A percentile compares a stretch with the other conserved stretches of the same genome.
These are phyloP conservation scores for Colletotrichum sp. DNA, from an alignment of 2,329 filamentous ascomycete genomes.

Conservation along the genomic window DNA sequence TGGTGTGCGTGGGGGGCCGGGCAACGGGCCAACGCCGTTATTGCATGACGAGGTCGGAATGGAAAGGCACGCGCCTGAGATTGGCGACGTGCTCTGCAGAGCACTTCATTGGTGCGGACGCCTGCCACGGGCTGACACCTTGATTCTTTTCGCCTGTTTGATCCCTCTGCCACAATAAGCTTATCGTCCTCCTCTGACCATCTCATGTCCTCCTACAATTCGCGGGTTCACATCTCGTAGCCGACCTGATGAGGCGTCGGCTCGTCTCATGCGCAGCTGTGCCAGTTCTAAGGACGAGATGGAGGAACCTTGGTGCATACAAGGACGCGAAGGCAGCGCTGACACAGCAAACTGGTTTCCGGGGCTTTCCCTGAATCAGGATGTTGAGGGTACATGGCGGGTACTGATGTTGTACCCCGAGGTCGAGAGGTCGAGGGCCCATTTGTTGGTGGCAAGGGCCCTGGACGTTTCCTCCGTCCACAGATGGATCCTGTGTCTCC, in stretches of 20 bases:
- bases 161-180: background rate
- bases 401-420: constrained; percentile 9
- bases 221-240: background rate
- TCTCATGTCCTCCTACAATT: background rate
- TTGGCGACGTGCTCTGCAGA: background rate
- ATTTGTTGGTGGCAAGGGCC: constrained; percentile 1
- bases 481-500: background rate
- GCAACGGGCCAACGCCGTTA: background rate
- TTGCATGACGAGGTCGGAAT: background rate
- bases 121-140: background rate
- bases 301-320: background rate
- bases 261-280: background rate
- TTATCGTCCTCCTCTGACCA: background rate
- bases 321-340: background rate
- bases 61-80: background rate
- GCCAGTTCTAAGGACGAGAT: background rate
- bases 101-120: background rate
- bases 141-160: background rate
- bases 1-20: background rate
- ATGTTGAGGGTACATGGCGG: background rate
- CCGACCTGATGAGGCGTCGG: background rate
- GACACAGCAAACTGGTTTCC: background rate
- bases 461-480: background rate
- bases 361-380: background rate
- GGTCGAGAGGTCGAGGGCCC: background rate